Conservation (phyloP, 331 rosid species). For the Telfairia occidentalis region DNA sequence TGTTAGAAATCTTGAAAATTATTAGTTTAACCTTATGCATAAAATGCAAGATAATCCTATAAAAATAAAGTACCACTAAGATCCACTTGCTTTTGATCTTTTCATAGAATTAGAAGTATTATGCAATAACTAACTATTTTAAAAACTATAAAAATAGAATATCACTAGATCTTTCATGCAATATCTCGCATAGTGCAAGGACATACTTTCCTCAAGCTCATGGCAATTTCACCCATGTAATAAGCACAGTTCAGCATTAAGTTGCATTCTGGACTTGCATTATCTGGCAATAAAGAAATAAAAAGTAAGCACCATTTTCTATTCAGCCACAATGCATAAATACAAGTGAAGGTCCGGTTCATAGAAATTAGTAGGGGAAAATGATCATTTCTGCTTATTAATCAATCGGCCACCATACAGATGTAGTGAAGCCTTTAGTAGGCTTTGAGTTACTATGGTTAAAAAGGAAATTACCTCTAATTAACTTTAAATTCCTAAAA, state of each 20-base stretch:
- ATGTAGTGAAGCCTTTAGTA: not conserved
- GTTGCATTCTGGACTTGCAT: constrained; percentile 71
- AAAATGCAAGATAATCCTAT: not conserved
- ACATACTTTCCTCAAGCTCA: constrained; percentile 87
- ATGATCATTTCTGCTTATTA: not conserved
- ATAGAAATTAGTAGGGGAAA: not conserved
- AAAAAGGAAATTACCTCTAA: not conserved
- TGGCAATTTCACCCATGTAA: constrained; percentile 83
- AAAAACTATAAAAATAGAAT: not conserved
- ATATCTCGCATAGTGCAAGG: constrained; percentile 6
- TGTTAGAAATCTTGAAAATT: not conserved
- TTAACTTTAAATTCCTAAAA: not conserved
- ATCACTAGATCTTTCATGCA: constrained; percentile 1
- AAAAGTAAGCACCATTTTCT: not conserved
- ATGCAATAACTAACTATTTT: not conserved
- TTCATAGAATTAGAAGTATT: not conserved
- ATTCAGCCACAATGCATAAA: not conserved
- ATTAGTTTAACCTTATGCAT: not conserved
- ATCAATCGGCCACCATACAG: not conserved
- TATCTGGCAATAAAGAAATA: constrained; percentile 32
- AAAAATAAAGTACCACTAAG: not conserved
- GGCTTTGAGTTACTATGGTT: not conserved
- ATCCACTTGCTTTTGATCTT: not conserved
- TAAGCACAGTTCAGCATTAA: constrained; percentile 62
- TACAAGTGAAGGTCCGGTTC: not conserved